Evolutionary conservation across 352 stramenopile genomes (phyloP), one percentile per base, ranked within the genome.

Genomic region (Pythium graminicola): DNA sequence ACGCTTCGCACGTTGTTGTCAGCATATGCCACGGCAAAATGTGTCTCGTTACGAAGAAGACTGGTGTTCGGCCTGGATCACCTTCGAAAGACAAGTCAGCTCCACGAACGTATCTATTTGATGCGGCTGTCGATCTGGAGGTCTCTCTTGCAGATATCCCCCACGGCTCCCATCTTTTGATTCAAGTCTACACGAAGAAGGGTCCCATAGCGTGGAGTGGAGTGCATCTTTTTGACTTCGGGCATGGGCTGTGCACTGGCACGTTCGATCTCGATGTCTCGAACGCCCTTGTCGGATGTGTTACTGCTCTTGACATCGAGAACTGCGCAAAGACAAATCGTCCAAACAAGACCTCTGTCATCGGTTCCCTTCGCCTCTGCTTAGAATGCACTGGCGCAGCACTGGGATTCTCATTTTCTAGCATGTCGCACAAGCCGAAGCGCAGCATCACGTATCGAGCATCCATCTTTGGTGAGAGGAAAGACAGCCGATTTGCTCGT

Each of bases 211-310:
- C 62, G 16, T 95, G 84, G 84, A 80, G 66, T 13, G 84, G 80
- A 3, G 38, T 88, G 9, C 76, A 91, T 20, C 53, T 93, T 8
- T 92, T 95, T 24, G 81, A 91, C 41, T 95, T 93, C 56, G 75
- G 83, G 2, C 81, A 95, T 35, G 72, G 62, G 0, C 54, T 95
- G 38, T 64, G 80, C 27, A 75, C 54, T 16, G 81, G 81, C 11
- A 64, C 66, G 2, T 54, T 74, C 4, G 33, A 58, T 0, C 50
- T 92, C 31, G 73, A 88, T 42, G 69, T 94, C 5, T 60, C 47
- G 46, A 28, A 63, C 42, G 36, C 35, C 43, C 22, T 54, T 6
- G 56, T 45, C 1, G 55, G 24, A 1, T 67, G 63, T 23, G 67
- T 81, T 11, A 90, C 79, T 6, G 62, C 77, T 0, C 63, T 91